Evolutionary conservation across 1,284 basidiomycete genomes (phyloP), one percentile per base, ranked within the genome.

Genomic region (Abortiporus biennis): DNA sequence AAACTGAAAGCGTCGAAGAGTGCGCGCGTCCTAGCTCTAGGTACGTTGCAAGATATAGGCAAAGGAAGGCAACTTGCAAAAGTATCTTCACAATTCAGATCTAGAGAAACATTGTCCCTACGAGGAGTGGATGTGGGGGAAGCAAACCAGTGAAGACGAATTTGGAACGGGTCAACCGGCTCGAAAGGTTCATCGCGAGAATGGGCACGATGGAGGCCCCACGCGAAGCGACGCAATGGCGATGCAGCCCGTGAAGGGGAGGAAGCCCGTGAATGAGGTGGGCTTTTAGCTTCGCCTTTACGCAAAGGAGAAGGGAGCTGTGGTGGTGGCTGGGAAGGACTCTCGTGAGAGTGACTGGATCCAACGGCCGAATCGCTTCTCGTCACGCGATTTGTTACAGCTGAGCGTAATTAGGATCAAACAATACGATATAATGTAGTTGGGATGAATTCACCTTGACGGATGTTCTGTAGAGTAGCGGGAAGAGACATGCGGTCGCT

Each of bases 181-280:
- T 74, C 54, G 46, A 76, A 76, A 0, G 70, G 65, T 19, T 76
- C 74, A 47, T 76, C 74, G 6, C 63, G 63, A 13, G 61, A 61
- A 27, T 66, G 62, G 6, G 47, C 27, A 9, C 67, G 64, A 40
- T 66, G 65, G 11, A 75, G 58, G 16, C 54, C 56, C 45, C 54
- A 62, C 3, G 57, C 53, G 48, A 72, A 50, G 2, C 65, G 56
- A 35, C 68, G 65, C 0, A 71, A 55, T 1, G 73, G 74, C 0
- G 71, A 74, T 1, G 64, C 58, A 1, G 66, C 58, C 15, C 74
- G 67, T 3, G 69, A 70, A 32, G 60, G 67, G 6, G 66, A 57
- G 0, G 58, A 57, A 1, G 64, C 66, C 2, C 55, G 54, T 13
- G 57, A 57, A 3, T 39, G 46, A 0, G 56, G 53, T 2, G 54